A percentile compares a stretch with the other conserved stretches of the same genome.
phyloP scores from a whole-genome alignment of 768 basidiomycete genomes.

The Macrolepiota dolichaula region DNA sequence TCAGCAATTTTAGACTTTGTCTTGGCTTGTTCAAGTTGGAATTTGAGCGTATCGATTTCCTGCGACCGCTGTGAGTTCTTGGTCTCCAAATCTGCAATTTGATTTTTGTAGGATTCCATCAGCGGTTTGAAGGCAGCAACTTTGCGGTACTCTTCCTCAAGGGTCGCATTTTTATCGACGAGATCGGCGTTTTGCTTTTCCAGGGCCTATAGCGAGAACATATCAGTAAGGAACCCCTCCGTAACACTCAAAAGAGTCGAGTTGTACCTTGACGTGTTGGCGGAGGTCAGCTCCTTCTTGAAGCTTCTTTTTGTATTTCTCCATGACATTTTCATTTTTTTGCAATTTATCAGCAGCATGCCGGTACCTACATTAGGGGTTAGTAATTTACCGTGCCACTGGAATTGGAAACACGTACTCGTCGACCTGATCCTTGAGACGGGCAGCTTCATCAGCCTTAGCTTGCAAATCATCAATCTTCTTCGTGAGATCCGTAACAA shows the following conservation, averaged over 20 bases:
- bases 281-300: conserved; percentile 91
- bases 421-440: conserved; percentile 90
- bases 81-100: conserved; percentile 77
- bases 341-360: conserved; percentile 90
- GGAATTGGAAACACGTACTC: conserved; percentile 54
- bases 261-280: conserved; percentile 72
- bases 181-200: conserved; percentile 93
- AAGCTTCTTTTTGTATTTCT: conserved; percentile 98
- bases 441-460: conserved; percentile 72
- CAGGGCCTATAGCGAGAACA: conserved; percentile 51
- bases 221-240: background rate
- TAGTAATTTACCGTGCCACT: background rate
- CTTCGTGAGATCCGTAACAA: conserved; percentile 70
- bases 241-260: background rate
- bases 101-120: conserved; percentile 89
- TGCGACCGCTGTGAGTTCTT: conserved; percentile 63
- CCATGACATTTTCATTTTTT: conserved; percentile 96
- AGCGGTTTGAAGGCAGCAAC: conserved; percentile 83
- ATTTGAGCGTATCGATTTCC: conserved; percentile 68
- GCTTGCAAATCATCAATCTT: conserved; percentile 80
- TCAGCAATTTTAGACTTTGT: conserved; percentile 64
- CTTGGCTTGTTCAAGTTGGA: conserved; percentile 73
- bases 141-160: conserved; percentile 93
- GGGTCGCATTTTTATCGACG: conserved; percentile 83
- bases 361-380: conserved; percentile 55